Base-by-base conservation (phyloP, 2,329 filamentous ascomycete species). In the Pleomassaria siparia region DNA sequence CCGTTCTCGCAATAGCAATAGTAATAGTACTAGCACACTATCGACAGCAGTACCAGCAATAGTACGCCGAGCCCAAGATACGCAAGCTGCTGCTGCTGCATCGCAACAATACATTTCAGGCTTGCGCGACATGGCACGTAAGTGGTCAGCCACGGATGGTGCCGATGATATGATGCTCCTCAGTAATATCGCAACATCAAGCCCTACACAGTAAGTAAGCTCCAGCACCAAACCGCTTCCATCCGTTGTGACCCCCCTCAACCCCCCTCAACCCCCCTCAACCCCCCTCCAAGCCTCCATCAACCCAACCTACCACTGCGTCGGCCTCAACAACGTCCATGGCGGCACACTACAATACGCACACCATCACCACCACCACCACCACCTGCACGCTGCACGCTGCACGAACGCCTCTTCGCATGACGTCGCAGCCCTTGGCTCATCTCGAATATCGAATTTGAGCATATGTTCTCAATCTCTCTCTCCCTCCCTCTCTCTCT, bases 191-290 rank as follows among this genome's bases (percentile, higher is more conserved):
- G n/a, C n/a, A n/a, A n/a, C n/a, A n/a, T n/a, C n/a, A n/a, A n/a
- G n/a, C n/a, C n/a, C n/a, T n/a, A n/a, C n/a, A n/a, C n/a, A n/a
- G n/a, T n/a, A n/a, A 24, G n/a, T n/a, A n/a, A n/a, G n/a, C n/a
- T n/a, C n/a, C n/a, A n/a, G n/a, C 16, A 44, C 46, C 36, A 36
- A 15, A 26, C 30, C 46, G 33, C 42, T 16, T 43, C 42, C 32
- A 48, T 42, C 40, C 44, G 40, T 33, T 15, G 37, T 32, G 40
- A 41, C 30, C 36, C 36, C 44, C 40, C 44, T 40, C 44, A 45
- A 49, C 42, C 13, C 20, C n/a, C n/a, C n/a, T n/a, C n/a, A n/a
- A n/a, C n/a, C n/a, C n/a, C n/a, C n/a, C n/a, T n/a, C n/a, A n/a
- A n/a, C n/a, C n/a, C n/a, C 13, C 25, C 46, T 33, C 24, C n/a